Base-by-base conservation (phyloP, 2,329 filamentous ascomycete genomes). In the Phialophora expanda region DNA sequence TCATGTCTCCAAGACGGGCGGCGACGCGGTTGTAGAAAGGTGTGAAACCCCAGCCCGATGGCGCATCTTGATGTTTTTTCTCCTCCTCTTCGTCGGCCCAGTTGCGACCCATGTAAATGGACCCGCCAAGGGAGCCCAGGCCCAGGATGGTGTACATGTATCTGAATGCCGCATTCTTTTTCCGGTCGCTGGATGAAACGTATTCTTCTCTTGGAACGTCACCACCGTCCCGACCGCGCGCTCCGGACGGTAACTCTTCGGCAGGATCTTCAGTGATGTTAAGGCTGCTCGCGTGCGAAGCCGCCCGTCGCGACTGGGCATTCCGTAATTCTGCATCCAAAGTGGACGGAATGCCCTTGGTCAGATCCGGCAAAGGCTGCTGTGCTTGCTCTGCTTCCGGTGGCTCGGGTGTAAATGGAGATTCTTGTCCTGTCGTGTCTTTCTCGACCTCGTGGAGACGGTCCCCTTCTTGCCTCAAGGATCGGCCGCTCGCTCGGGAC, bases 281-380 rank as follows among this genome's bases (percentile, higher is more conserved):
- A 62, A 86, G 73, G 17, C 75, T 75, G 57, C 76, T 73, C 41
- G 62, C n/a, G 12, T 75, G 68, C 41, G 77, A 73, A 54, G 44
- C 34, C 72, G 44, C 48, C 71, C 78, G 77, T 69, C 77, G 80
- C 70, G 68, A 71, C 71, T 76, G 81, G 74, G 71, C 76, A 62
- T 77, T 78, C 61, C 81, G 80, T 64, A 89, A 86, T 79, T 97
- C 94, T 66, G 89, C 89, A 64, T 89, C 91, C 62, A 97, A 85
- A 0, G 93, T 97, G 1, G 93, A 97, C 0, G 94, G 94, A 69
- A 98, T 96, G 70, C 94, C 94, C 75, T 94, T 89, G n/a, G 92
- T 95, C 53, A 98, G 84, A 76, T 98, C 93, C 61, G 94, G 94
- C 12, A 97, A 86, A 61, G 91, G 89, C 73, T 89, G 85, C 60